Evolutionary conservation across 2,329 filamentous ascomycete species (phyloP).

Genomic region (Phaeosphaeria sp.): DNA sequence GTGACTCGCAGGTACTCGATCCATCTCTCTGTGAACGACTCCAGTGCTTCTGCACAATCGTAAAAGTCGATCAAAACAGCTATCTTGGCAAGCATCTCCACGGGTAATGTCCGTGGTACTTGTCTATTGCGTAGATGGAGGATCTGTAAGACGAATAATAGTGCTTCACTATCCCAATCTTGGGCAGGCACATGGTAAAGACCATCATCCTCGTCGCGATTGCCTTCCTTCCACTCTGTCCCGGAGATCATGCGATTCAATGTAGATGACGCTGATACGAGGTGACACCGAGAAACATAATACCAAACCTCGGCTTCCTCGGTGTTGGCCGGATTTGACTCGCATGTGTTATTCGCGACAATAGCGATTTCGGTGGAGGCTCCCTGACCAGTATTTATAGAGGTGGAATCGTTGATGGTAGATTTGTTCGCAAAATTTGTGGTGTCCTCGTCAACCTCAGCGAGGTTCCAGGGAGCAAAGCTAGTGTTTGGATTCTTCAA

Average conservation of each 20-base stretch:
- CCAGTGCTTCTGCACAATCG: constrained; percentile 51
- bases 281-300: constrained; percentile 7
- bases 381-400: too few species aligned
- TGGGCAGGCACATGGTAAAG: constrained; percentile 5
- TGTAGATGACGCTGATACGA: constrained; percentile 3
- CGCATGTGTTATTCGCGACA: background rate
- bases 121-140: constrained; percentile 52
- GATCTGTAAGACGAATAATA: constrained; percentile 53
- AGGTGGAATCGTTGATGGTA: too few species aligned
- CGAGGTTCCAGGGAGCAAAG: too few species aligned
- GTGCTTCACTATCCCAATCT: constrained; percentile 47
- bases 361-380: background rate
- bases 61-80: constrained; percentile 54
- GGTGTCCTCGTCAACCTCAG: too few species aligned
- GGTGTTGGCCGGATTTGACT: constrained; percentile 4
- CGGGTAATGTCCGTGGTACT: constrained; percentile 47
- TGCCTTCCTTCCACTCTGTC: background rate
- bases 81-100: constrained; percentile 55
- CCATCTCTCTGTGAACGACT: constrained; percentile 53
- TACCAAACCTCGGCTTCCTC: constrained; percentile 8
- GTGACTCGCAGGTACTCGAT: constrained; percentile 30
- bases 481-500: too few species aligned
- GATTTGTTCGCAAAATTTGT: too few species aligned
- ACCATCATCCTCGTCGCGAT: constrained; percentile 5
- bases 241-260: background rate